A percentile compares a stretch with the other conserved stretches of the same genome.
Evolutionary conservation across 2,329 filamentous ascomycete genomes (phyloP).

Genomic region (Diaporthe aspalathi): DNA sequence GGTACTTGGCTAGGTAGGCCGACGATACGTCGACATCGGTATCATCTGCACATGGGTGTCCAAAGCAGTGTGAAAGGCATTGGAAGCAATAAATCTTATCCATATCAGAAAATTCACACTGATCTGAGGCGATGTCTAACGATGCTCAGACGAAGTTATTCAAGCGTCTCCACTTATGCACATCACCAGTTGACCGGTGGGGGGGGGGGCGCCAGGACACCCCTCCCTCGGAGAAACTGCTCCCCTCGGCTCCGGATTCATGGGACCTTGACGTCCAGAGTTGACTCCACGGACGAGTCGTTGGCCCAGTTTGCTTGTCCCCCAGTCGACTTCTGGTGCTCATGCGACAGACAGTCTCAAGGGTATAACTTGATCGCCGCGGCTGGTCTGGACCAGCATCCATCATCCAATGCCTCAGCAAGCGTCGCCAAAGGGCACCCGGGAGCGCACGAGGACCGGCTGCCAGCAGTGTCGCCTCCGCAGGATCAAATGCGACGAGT

Average conservation of each 20-base stretch:
- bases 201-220: no score
- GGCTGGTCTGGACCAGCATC: not conserved
- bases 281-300: not conserved
- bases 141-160: not conserved
- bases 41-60: not conserved
- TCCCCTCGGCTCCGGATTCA: not conserved
- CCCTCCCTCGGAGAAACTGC: conserved; percentile 16
- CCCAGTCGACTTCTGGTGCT: not conserved
- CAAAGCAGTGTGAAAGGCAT: not conserved
- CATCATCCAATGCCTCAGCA: conserved; percentile 5
- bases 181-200: no score
- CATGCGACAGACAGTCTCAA: not conserved
- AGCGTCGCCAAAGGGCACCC: not conserved
- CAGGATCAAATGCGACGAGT: conserved; percentile 36
- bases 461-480: conserved; percentile 35
- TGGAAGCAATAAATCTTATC: not conserved
- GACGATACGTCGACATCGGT: no score
- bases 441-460: conserved; percentile 25
- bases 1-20: no score
- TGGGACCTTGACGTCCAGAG: not conserved
- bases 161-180: not conserved
- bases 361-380: not conserved
- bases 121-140: not conserved
- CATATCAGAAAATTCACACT: not conserved
- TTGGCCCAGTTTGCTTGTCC: not conserved